Conservation (phyloP, 768 basidiomycete species). For the Boletus vermiculosoides region DNA sequence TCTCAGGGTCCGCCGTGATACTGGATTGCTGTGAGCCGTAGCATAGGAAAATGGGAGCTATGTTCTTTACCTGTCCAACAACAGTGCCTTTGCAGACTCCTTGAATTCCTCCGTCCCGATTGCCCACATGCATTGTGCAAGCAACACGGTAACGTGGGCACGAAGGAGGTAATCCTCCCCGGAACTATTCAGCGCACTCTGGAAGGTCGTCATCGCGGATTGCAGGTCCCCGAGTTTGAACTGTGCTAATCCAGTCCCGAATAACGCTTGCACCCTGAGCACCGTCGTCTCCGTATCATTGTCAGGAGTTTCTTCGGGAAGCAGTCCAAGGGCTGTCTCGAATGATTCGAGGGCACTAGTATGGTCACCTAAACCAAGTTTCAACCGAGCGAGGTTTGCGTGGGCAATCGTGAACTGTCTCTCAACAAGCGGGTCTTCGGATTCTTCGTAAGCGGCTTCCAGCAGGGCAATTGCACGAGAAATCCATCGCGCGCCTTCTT, state of each 20-base stretch:
- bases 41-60: neutral
- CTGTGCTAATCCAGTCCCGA: conserved; percentile 71
- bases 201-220: conserved; percentile 63
- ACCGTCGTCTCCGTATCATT: conserved; percentile 35
- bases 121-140: conserved; percentile 86
- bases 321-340: conserved; percentile 67
- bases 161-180: conserved; percentile 47
- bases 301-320: conserved; percentile 47
- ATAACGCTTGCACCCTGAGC: conserved; percentile 60
- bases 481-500: conserved; percentile 57
- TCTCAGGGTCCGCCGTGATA: conserved; percentile 73
- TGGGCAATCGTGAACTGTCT: conserved; percentile 79
- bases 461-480: conserved; percentile 64
- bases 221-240: conserved; percentile 64
- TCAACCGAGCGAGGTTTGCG: conserved; percentile 74
- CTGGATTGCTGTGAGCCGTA: conserved; percentile 40
- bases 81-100: conserved; percentile 72
- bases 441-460: conserved; percentile 87
- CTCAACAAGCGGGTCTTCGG: conserved; percentile 78
- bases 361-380: conserved; percentile 59
- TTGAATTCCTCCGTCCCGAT: conserved; percentile 70
- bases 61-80: conserved; percentile 74
- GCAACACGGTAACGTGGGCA: conserved; percentile 71
- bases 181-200: conserved; percentile 59
- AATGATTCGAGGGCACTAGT: conserved; percentile 65